Percentiles rank a stretch among this genome's conserved stretches.
phyloP scores from a whole-genome alignment of 371 early-diverging fungal genomes.

The Rhizomucor pusillus region DNA sequence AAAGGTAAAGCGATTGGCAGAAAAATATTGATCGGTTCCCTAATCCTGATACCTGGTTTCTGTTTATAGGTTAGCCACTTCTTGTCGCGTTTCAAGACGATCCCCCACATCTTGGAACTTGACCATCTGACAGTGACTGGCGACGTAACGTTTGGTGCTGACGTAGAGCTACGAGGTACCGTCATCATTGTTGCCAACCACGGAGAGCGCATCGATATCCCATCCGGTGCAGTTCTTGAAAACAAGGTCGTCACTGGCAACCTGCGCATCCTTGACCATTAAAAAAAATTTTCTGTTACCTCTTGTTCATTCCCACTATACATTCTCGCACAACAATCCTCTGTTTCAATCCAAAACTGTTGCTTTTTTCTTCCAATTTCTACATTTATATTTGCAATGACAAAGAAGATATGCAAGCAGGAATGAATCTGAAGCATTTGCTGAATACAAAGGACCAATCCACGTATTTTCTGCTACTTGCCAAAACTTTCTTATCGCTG shows the following conservation, averaged over 20 bases:
- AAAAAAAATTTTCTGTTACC: slow-evolving; percentile 9
- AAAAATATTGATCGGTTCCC: no score
- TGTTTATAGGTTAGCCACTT: slow-evolving; percentile 51
- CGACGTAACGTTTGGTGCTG: slow-evolving; percentile 96
- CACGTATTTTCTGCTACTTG: no score
- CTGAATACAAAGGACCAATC: no score
- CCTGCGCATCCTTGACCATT: slow-evolving; percentile 86
- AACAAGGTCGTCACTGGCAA: slow-evolving; percentile 99
- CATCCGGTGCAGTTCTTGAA: slow-evolving; percentile 97
- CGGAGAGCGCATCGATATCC: slow-evolving; percentile 95
- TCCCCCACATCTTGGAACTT: slow-evolving; percentile 96
- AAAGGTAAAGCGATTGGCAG: slow-evolving; percentile 45
- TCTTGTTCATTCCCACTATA: background rate
- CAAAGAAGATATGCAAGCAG: no score
- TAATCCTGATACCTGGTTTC: no score
- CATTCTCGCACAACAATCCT: no score
- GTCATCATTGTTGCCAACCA: slow-evolving; percentile 99
- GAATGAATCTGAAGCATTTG: no score
- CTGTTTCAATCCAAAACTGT: no score
- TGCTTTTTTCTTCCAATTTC: no score
- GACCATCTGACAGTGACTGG: slow-evolving; percentile 99
- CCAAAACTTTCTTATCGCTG: no score
- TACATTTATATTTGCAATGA: no score
- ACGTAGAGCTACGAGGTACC: slow-evolving; percentile 94
- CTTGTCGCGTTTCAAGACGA: slow-evolving; percentile 83